These are phyloP conservation scores for Furcasterigmium furcatum DNA, from an alignment of 2,329 filamentous ascomycete genomes.

Conservation along the genomic window DNA sequence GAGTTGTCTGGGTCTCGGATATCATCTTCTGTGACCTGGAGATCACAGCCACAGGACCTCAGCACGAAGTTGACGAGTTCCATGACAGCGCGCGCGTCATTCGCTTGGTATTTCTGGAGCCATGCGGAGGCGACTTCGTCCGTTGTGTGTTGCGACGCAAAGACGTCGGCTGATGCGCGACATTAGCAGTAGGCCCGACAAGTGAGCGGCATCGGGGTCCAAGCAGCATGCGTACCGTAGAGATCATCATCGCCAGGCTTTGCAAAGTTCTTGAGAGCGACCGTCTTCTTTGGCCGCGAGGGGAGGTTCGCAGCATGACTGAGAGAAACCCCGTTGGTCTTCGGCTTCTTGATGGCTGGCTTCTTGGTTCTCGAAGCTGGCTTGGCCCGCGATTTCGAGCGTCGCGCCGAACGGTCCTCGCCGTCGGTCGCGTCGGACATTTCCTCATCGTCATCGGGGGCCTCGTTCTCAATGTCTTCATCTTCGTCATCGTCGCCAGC, in stretches of 20 bases:
- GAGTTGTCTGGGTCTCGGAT: constrained; percentile 88
- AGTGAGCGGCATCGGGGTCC: constrained; percentile 3
- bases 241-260: constrained; percentile 44
- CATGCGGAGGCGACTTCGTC: constrained; percentile 57
- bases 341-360: constrained; percentile 43
- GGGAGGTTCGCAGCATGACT: constrained; percentile 40
- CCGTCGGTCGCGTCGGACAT: constrained; percentile 42
- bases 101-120: constrained; percentile 53
- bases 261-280: constrained; percentile 46
- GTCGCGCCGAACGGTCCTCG: constrained; percentile 29
- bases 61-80: constrained; percentile 67
- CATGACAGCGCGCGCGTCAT: constrained; percentile 52
- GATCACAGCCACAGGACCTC: constrained; percentile 74
- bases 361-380: constrained; percentile 6
- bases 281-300: constrained; percentile 54
- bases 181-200: constrained; percentile 19
- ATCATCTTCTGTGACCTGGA: constrained; percentile 76
- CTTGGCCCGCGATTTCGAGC: background rate
- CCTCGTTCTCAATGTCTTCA: constrained; percentile 39
- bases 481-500: constrained; percentile 37
- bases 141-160: constrained; percentile 33
- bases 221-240: constrained; percentile 46
- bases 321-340: constrained; percentile 49
- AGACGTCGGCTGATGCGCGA: constrained; percentile 53
- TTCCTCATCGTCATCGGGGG: constrained; percentile 39